Evolutionary conservation across 352 stramenopile genomes (phyloP).

Genomic region (Thraustochytrium striatum): DNA sequence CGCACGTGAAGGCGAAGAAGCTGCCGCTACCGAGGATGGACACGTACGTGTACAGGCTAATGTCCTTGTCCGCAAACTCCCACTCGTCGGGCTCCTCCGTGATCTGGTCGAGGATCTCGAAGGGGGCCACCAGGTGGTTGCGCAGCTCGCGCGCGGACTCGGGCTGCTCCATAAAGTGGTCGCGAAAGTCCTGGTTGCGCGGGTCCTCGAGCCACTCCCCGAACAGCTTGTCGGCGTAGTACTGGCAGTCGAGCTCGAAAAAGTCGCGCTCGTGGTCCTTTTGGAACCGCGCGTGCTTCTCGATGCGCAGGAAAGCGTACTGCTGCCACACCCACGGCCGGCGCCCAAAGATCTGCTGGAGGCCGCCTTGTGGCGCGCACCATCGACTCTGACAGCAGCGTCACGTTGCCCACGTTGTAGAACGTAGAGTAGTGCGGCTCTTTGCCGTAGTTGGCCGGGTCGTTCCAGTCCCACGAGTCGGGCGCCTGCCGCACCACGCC

Average conservation of each 20-base stretch:
- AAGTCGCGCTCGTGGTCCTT: conserved; percentile 52
- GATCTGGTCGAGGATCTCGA: conserved; percentile 51
- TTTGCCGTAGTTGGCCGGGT: conserved; percentile 48
- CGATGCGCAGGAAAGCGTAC: conserved; percentile 41
- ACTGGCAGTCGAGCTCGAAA: conserved; percentile 43
- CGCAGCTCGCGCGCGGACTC: conserved; percentile 50
- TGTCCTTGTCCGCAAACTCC: conserved; percentile 51
- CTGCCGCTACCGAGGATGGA: conserved; percentile 48
- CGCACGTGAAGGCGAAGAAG: conserved; percentile 45
- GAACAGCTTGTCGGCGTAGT: conserved; percentile 52
- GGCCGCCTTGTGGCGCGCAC: conserved; percentile 53
- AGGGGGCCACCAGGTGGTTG: conserved; percentile 51
- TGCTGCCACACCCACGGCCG: conserved; percentile 54
- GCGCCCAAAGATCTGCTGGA: conserved; percentile 54
- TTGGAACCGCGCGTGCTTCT: conserved; percentile 43
- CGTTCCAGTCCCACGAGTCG: conserved; percentile 55
- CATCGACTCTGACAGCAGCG: conserved; percentile 50
- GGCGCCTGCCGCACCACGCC: conserved; percentile 51
- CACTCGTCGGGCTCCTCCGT: conserved; percentile 50
- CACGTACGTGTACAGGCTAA: conserved; percentile 53
- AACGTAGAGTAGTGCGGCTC: conserved; percentile 51
- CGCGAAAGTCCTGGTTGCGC: conserved; percentile 53
- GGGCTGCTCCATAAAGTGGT: conserved; percentile 49
- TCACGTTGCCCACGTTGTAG: conserved; percentile 54
- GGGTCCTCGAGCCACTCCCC: conserved; percentile 54